phyloP scores from a whole-genome alignment of 1,284 basidiomycete genomes.

The Grifola frondosa region DNA sequence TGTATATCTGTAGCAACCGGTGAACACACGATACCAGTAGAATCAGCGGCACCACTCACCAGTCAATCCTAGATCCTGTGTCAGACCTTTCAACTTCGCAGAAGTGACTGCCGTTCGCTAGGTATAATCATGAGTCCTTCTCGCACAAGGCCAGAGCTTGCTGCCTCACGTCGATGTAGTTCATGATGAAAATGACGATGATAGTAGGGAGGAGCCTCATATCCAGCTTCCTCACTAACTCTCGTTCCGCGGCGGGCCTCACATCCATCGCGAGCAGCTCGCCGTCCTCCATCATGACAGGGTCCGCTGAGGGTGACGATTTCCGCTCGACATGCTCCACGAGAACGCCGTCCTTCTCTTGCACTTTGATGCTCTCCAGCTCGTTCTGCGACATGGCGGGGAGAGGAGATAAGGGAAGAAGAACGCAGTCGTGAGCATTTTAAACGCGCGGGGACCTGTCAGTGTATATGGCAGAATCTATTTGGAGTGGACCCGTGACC shows the following conservation, averaged over 20 bases:
- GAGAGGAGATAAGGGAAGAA: background rate
- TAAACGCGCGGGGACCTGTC: background rate
- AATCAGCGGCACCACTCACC: conserved; percentile 32
- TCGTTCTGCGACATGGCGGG: background rate
- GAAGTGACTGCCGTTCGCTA: conserved; percentile 63
- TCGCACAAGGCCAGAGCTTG: background rate
- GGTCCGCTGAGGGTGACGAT: conserved; percentile 4
- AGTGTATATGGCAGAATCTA: no score
- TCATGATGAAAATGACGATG: conserved; percentile 64
- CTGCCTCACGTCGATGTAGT: conserved; percentile 63
- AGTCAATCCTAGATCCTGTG: conserved; percentile 52
- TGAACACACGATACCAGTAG: background rate
- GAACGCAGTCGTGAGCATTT: background rate
- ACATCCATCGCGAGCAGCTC: conserved; percentile 27
- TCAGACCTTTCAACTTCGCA: conserved; percentile 60
- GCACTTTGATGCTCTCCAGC: conserved; percentile 8
- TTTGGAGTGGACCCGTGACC: no score
- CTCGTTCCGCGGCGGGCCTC: conserved; percentile 28
- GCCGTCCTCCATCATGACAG: conserved; percentile 17
- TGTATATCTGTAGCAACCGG: conserved; percentile 46
- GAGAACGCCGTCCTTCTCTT: conserved; percentile 13
- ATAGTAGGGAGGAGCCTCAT: conserved; percentile 59
- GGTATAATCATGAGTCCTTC: background rate
- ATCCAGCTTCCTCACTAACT: conserved; percentile 50
- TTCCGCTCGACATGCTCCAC: conserved; percentile 19